phyloP scores from a whole-genome alignment of 352 stramenopile genomes.

The Pythium guiyangense region DNA sequence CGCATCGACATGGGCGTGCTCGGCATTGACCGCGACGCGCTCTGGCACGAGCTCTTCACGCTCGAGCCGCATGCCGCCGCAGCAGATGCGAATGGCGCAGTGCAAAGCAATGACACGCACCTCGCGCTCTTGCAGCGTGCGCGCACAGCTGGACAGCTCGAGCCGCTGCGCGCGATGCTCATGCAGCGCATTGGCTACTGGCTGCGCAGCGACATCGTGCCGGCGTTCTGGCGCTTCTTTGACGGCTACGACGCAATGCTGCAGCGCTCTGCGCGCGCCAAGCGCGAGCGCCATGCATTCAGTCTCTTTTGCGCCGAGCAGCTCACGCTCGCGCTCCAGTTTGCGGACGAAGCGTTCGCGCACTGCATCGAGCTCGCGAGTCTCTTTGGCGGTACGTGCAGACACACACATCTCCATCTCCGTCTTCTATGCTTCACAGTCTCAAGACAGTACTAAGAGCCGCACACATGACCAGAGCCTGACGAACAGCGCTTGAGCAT shows the following conservation, averaged over 20 bases:
- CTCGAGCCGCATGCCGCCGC: slow-evolving; percentile 46
- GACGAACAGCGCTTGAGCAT: slow-evolving; percentile 17
- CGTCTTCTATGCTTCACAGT: too few relatives aligned
- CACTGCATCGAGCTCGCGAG: slow-evolving; percentile 64
- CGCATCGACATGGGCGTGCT: slow-evolving; percentile 22
- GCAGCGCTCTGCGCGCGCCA: slow-evolving; percentile 13
- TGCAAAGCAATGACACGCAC: slow-evolving; percentile 10
- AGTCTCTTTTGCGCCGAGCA: slow-evolving; percentile 56
- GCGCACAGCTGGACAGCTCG: slow-evolving; percentile 24
- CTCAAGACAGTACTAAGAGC: too few relatives aligned
- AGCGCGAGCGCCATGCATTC: slow-evolving; percentile 23
- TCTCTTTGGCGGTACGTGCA: slow-evolving; percentile 33
- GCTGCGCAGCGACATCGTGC: slow-evolving; percentile 55
- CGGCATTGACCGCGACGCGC: slow-evolving; percentile 51
- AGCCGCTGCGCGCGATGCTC: slow-evolving; percentile 54
- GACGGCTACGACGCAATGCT: slow-evolving; percentile 19
- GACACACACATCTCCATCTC: too few relatives aligned
- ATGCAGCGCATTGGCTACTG: slow-evolving; percentile 58
- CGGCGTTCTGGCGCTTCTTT: slow-evolving; percentile 65
- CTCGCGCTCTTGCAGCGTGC: slow-evolving; percentile 31
- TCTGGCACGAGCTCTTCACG: slow-evolving; percentile 68
- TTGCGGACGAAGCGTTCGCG: slow-evolving; percentile 63
- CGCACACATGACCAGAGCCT: too few relatives aligned
- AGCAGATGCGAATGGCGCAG: not conserved
- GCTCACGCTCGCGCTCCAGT: slow-evolving; percentile 64